Evolutionary conservation across 2,329 filamentous ascomycete genomes (phyloP).

Genomic region (Ophiosphaerella herpotricha): DNA sequence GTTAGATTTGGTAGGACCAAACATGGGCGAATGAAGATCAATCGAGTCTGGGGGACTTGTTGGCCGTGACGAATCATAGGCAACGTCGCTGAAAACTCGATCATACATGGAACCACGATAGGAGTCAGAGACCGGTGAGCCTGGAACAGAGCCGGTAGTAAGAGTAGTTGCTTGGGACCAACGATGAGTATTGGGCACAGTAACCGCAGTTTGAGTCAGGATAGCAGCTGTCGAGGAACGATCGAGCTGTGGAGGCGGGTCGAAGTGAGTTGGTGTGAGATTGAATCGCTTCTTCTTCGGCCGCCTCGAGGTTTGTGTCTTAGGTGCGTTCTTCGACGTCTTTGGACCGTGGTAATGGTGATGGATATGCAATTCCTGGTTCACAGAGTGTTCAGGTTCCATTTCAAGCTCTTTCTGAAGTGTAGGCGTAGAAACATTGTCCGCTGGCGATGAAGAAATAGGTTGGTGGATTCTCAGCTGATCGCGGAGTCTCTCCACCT

Average conservation of each 20-base stretch:
- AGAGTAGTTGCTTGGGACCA: slow-evolving; percentile 71
- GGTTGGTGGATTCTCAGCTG: slow-evolving; percentile 82
- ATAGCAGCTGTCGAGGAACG: slow-evolving; percentile 60
- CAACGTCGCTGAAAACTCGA: slow-evolving; percentile 62
- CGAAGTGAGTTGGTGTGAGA: slow-evolving; percentile 59
- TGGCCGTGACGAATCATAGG: slow-evolving; percentile 70
- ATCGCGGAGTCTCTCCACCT: slow-evolving; percentile 84
- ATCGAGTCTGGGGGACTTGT: slow-evolving; percentile 78
- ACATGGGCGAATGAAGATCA: slow-evolving; percentile 61
- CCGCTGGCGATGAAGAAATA: slow-evolving; percentile 42
- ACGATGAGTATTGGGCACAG: slow-evolving; percentile 58
- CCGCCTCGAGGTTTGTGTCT: slow-evolving; percentile 53
- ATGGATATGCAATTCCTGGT: slow-evolving; percentile 79
- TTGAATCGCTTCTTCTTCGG: slow-evolving; percentile 73
- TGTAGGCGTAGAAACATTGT: slow-evolving; percentile 49
- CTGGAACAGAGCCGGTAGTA: slow-evolving; percentile 73
- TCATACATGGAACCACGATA: slow-evolving; percentile 79
- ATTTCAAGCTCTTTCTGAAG: slow-evolving; percentile 72
- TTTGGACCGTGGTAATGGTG: slow-evolving; percentile 80
- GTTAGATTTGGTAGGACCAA: slow-evolving; percentile 49
- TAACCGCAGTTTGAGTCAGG: slow-evolving; percentile 66
- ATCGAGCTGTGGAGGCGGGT: slow-evolving; percentile 46
- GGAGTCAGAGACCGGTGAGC: slow-evolving; percentile 77
- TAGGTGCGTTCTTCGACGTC: slow-evolving; percentile 52
- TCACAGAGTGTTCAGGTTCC: slow-evolving; percentile 30